Conservation (phyloP, 108 stramenopile species). For the Skeletonema potamos region DNA sequence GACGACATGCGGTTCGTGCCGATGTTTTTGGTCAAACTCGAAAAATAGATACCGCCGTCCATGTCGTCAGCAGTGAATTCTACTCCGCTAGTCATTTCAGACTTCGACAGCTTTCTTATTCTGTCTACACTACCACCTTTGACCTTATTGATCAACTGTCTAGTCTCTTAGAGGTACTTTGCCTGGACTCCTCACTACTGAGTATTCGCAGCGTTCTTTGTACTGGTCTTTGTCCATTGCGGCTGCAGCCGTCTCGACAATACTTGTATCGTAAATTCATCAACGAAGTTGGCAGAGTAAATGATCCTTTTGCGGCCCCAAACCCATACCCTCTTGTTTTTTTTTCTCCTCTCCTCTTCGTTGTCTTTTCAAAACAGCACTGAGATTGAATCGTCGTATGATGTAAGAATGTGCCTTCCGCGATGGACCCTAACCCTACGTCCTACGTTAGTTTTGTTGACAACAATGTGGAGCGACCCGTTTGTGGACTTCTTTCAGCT, state of each 20-base stretch:
- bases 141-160: not conserved
- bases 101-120: not conserved
- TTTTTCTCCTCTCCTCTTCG: not conserved
- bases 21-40: not conserved
- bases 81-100: not conserved
- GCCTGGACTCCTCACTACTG: not conserved
- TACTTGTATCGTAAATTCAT: not conserved
- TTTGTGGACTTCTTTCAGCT: not conserved
- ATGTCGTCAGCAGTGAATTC: not conserved
- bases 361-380: not conserved
- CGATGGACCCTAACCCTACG: not conserved
- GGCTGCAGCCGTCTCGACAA: not conserved
- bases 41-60: not conserved
- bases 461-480: not conserved
- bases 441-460: constrained; percentile 1
- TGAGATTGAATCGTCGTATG: not conserved
- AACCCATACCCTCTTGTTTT: not conserved
- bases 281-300: not conserved
- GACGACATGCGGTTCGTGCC: not conserved
- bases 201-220: not conserved
- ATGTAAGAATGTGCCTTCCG: not conserved
- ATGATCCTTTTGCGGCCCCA: not conserved
- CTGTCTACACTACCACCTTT: not conserved
- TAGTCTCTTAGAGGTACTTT: not conserved
- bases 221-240: not conserved